phyloP scores from a whole-genome alignment of 1,284 basidiomycete genomes.

The Pseudozyma pruni region DNA sequence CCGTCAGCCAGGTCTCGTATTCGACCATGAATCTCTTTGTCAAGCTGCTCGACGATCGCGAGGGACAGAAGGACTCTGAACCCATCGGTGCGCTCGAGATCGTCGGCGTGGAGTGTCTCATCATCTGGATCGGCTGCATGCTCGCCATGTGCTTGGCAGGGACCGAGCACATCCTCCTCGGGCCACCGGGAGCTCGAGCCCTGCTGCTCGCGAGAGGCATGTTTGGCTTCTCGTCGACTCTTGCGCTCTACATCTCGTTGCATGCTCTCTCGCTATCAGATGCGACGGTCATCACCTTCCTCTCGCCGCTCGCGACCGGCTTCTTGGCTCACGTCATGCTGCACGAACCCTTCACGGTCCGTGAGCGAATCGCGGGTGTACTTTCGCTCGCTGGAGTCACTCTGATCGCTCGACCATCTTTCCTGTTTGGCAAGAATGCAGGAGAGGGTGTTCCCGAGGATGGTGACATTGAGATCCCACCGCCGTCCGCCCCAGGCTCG shows the following conservation, averaged over 20 bases:
- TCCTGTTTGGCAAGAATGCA: slow-evolving; percentile 34
- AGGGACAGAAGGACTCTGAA: slow-evolving; percentile 12
- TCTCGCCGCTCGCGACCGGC: slow-evolving; percentile 77
- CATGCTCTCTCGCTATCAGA: slow-evolving; percentile 79
- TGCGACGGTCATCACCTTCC: slow-evolving; percentile 79
- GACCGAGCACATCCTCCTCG: slow-evolving; percentile 76
- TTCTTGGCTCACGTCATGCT: slow-evolving; percentile 77
- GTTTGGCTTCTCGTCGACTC: slow-evolving; percentile 74
- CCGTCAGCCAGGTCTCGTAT: slow-evolving; percentile 49
- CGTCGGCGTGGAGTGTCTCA: slow-evolving; percentile 72
- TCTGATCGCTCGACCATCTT: slow-evolving; percentile 70
- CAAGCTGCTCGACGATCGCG: slow-evolving; percentile 71
- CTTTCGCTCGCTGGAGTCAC: slow-evolving; percentile 75
- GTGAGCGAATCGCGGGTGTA: slow-evolving; percentile 76
- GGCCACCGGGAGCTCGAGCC: slow-evolving; percentile 76
- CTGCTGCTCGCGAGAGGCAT: slow-evolving; percentile 75
- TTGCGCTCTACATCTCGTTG: slow-evolving; percentile 76
- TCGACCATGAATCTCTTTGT: slow-evolving; percentile 73
- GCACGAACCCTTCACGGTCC: slow-evolving; percentile 74
- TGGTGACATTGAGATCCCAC: slow-evolving; percentile 25
- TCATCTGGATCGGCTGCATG: slow-evolving; percentile 66
- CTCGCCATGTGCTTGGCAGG: slow-evolving; percentile 66
- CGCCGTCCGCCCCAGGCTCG: slow-evolving; percentile 7
- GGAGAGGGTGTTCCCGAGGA: slow-evolving; percentile 38
- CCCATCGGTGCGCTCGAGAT: slow-evolving; percentile 68